These are phyloP conservation scores for Panus rudis DNA, from an alignment of 768 basidiomycete species.

Conservation along the genomic window DNA sequence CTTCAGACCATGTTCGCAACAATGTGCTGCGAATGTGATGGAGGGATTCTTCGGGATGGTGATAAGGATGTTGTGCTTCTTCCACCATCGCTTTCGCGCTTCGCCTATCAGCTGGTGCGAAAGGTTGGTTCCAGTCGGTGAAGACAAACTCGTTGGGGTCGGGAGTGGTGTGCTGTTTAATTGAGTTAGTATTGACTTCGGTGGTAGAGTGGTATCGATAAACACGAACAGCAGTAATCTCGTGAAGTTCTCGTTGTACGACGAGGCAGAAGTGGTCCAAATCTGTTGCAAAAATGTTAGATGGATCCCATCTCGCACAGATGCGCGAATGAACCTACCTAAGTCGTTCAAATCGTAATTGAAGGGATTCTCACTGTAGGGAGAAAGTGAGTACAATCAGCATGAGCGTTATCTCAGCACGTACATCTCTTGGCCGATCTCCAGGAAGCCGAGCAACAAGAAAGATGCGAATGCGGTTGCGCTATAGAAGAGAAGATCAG, in stretches of 20 bases:
- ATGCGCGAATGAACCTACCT: constrained; percentile 28
- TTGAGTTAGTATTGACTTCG: background rate
- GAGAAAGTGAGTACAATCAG: background rate
- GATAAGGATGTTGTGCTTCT: constrained; percentile 31
- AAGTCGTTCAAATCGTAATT: constrained; percentile 64
- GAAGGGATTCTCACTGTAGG: constrained; percentile 57
- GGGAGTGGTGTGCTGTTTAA: constrained; percentile 43
- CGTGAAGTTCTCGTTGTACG: constrained; percentile 62
- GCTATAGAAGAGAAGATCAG: constrained; percentile 13
- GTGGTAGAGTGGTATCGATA: constrained; percentile 1
- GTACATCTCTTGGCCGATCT: constrained; percentile 61
- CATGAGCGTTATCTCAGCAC: constrained; percentile 3
- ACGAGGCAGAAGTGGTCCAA: constrained; percentile 63
- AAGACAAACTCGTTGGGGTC: constrained; percentile 49
- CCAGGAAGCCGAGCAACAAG: constrained; percentile 59
- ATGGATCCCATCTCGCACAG: background rate
- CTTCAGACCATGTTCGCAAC: constrained; percentile 27
- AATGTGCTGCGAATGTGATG: constrained; percentile 25
- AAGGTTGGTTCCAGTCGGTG: constrained; percentile 57
- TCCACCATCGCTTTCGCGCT: constrained; percentile 46
- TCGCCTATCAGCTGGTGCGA: constrained; percentile 57
- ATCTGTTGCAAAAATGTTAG: constrained; percentile 28
- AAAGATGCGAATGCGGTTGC: constrained; percentile 58
- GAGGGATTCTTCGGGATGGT: constrained; percentile 21
- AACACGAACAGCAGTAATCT: constrained; percentile 58